Evolutionary conservation across 352 stramenopile species (phyloP).

Genomic region (Globisporangium megalacanthum): DNA sequence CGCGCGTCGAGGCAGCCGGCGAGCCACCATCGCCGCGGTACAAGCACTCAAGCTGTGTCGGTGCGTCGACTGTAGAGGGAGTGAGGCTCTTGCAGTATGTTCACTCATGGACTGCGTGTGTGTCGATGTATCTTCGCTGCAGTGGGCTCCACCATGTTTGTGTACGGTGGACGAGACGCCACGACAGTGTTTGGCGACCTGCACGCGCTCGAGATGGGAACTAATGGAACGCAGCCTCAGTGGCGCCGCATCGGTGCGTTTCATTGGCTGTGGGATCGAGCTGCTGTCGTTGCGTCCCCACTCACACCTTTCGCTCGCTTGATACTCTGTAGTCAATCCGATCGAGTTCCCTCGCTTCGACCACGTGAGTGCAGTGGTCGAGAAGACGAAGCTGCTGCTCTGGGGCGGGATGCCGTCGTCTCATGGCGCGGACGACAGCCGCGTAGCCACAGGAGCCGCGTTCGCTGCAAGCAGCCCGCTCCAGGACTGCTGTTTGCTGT

Average conservation of each 20-base stretch:
- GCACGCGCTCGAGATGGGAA: conserved; percentile 50
- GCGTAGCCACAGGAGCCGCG: not conserved
- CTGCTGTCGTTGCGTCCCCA: too few species aligned
- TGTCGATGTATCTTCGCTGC: not conserved
- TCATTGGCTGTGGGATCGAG: not conserved
- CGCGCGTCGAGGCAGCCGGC: conserved; percentile 21
- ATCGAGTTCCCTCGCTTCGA: conserved; percentile 37
- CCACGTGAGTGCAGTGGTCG: conserved; percentile 48
- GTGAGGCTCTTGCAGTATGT: not conserved
- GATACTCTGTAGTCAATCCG: conserved; percentile 10
- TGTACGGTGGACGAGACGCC: conserved; percentile 64
- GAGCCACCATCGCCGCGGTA: conserved; percentile 50
- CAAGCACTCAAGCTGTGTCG: conserved; percentile 63
- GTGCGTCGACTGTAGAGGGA: conserved; percentile 17
- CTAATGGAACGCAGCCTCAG: conserved; percentile 10
- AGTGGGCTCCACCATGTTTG: conserved; percentile 68
- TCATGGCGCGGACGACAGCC: conserved; percentile 17
- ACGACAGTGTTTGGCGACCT: conserved; percentile 69
- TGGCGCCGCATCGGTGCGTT: conserved; percentile 57
- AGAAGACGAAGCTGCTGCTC: conserved; percentile 46
- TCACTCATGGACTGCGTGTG: not conserved
- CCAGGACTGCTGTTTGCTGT: conserved; percentile 27
- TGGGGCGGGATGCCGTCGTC: conserved; percentile 58
- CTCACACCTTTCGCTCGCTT: not conserved
- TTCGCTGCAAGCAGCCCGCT: conserved; percentile 9